Conservation (phyloP, 73 alveolate genomes). For the Symbiodinium natans region DNA sequence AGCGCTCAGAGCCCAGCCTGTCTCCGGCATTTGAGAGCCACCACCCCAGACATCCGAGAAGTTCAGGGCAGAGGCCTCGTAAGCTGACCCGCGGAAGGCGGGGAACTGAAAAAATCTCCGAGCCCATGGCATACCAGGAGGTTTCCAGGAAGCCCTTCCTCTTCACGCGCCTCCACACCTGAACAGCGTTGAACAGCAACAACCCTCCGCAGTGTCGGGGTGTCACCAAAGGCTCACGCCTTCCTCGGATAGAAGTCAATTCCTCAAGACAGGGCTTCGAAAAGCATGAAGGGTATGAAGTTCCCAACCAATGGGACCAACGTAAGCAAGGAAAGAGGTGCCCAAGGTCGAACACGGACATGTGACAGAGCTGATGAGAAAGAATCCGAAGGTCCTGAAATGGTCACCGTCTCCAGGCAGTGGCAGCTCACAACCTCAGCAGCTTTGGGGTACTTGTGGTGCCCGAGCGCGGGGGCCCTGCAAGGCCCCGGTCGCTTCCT, state of each 20-base stretch:
- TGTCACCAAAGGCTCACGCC: not conserved
- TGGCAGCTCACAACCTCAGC: constrained; percentile 56
- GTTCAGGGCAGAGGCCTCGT: constrained; percentile 80
- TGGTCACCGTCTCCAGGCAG: constrained; percentile 69
- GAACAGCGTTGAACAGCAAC: not conserved
- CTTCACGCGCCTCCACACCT: constrained; percentile 92
- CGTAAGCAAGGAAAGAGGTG: not conserved
- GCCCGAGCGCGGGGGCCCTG: too few species aligned
- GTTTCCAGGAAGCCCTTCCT: constrained; percentile 72
- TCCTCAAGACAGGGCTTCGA: constrained; percentile 4
- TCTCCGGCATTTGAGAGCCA: constrained; percentile 53
- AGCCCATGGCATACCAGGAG: constrained; percentile 44
- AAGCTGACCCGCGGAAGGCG: not conserved
- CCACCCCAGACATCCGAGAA: constrained; percentile 65
- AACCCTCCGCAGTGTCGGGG: not conserved
- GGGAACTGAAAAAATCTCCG: not conserved
- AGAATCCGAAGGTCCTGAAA: not conserved
- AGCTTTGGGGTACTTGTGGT: too few species aligned
- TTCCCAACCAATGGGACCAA: too few species aligned
- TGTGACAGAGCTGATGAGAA: not conserved
- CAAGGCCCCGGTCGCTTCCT: too few species aligned
- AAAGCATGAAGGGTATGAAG: not conserved
- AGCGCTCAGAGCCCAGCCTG: constrained; percentile 23
- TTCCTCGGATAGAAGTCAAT: constrained; percentile 63
- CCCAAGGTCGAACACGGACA: not conserved